Evolutionary conservation across 441 rosid genomes (phyloP).

Genomic region (Codiaeum variegatum): DNA sequence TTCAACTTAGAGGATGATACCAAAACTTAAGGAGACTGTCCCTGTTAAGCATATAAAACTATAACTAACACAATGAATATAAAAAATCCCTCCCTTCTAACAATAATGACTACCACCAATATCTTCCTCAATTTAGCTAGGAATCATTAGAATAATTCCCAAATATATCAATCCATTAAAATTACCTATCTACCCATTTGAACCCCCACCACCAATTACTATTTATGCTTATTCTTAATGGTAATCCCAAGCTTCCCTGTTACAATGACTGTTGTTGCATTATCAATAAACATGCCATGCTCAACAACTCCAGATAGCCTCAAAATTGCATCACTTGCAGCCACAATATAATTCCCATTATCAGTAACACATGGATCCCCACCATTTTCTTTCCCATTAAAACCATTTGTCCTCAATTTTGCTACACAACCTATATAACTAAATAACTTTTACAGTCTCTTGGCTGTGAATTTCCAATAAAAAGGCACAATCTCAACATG

Average conservation of each 20-base stretch:
- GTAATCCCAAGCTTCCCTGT: slow-evolving; percentile 79
- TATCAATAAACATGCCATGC: slow-evolving; percentile 90
- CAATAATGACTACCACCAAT: background rate
- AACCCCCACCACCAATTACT: background rate
- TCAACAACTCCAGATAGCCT: slow-evolving; percentile 84
- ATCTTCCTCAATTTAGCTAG: background rate
- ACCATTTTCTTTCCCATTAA: slow-evolving; percentile 70
- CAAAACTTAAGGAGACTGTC: slow-evolving; percentile 8
- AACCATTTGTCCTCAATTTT: slow-evolving; percentile 42
- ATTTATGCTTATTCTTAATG: slow-evolving; percentile 43
- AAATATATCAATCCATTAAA: background rate
- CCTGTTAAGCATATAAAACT: background rate
- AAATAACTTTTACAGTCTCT: slow-evolving; percentile 43
- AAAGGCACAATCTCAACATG: slow-evolving; percentile 84
- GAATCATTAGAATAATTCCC: background rate
- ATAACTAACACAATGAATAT: background rate
- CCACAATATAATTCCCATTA: no score
- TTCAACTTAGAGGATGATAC: background rate
- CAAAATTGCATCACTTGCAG: slow-evolving; percentile 65
- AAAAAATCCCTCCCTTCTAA: background rate
- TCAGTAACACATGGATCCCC: no score
- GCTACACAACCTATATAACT: slow-evolving; percentile 57
- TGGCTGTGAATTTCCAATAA: slow-evolving; percentile 74
- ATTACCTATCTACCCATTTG: background rate
- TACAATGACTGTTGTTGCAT: slow-evolving; percentile 86